Base-by-base conservation (phyloP, 805 yeast species). In the Saccharomycopsis olivae region DNA sequence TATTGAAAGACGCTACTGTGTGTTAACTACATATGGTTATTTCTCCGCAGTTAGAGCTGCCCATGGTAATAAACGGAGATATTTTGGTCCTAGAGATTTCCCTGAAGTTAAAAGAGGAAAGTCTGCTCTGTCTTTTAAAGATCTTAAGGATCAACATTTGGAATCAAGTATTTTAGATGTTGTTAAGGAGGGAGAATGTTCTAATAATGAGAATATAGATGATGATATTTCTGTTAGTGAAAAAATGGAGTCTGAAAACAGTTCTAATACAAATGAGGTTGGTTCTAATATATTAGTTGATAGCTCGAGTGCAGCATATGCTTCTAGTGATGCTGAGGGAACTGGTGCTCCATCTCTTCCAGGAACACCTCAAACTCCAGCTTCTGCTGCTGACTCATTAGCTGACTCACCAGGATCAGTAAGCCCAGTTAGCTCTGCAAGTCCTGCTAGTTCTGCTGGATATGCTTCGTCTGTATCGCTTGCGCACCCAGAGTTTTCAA, bases 401-500 rank as follows among this genome's bases (percentile, higher is more conserved):
- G 62, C 60, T 47, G 65, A 61, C 20, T 66, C 75, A 0, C 72
- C 65, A 47, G 55, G 69, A 2, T 72, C 78, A 0, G 48, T 70
- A 18, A n/a, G n/a, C n/a, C n/a, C n/a, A n/a, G n/a, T n/a, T n/a
- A n/a, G n/a, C n/a, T n/a, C n/a, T n/a, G 76, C 78, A 1, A 66
- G 69, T 44, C 77, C 78, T 0, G 65, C 65, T 36, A 53, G 69
- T 4, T 61, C 71, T 16, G 74, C 70, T 3, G 64, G 67, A 35
- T 62, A 60, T 50, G 75, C 69, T 0, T 75, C 75, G 48, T 58
- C 59, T 5, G 59, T 74, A 21, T 71, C 67, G 47, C 29, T 62
- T 16, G 76, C 78, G 1, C 65, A 68, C 43, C 77, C 78, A 0
- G 65, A 65, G 36, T 53, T 70, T 4, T 61, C 71, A 16, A 75